Conservation (phyloP, 108 stramenopile genomes). For the Schizochytrium sp. region DNA sequence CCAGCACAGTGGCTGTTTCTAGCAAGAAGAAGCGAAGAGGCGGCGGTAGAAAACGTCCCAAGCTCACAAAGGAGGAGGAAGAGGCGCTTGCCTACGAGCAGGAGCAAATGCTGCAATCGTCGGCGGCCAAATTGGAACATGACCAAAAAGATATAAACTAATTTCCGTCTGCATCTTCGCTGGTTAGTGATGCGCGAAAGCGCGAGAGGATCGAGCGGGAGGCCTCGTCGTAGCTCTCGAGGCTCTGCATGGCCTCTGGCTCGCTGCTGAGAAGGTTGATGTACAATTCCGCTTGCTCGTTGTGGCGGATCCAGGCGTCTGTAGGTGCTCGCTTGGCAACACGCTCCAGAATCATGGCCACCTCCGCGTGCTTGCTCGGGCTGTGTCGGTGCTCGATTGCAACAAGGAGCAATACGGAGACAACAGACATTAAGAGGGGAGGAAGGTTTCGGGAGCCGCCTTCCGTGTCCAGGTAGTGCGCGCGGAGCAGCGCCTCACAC, state of each 20-base stretch:
- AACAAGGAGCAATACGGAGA: neutral
- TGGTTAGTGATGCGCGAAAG: neutral
- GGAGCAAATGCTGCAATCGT: neutral
- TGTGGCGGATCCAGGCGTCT: neutral
- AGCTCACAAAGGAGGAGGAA: neutral
- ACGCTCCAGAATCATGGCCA: neutral
- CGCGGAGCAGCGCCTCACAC: neutral
- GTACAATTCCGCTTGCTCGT: neutral
- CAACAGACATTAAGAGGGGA: neutral
- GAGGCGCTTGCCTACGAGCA: neutral
- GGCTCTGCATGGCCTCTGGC: neutral
- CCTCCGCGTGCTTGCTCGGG: neutral
- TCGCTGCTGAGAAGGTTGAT: neutral
- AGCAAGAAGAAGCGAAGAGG: neutral
- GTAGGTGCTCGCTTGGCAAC: neutral
- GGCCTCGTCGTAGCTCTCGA: neutral
- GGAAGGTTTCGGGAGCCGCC: neutral
- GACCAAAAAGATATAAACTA: neutral
- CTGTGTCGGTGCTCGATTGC: neutral
- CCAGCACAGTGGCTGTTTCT: neutral
- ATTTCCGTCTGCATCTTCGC: neutral
- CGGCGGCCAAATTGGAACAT: neutral
- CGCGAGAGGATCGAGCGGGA: neutral
- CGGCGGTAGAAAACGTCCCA: neutral
- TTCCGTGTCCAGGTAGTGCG: neutral